Evolutionary conservation across 2,329 filamentous ascomycete species (phyloP).

Genomic region (Trichoderma sp.): DNA sequence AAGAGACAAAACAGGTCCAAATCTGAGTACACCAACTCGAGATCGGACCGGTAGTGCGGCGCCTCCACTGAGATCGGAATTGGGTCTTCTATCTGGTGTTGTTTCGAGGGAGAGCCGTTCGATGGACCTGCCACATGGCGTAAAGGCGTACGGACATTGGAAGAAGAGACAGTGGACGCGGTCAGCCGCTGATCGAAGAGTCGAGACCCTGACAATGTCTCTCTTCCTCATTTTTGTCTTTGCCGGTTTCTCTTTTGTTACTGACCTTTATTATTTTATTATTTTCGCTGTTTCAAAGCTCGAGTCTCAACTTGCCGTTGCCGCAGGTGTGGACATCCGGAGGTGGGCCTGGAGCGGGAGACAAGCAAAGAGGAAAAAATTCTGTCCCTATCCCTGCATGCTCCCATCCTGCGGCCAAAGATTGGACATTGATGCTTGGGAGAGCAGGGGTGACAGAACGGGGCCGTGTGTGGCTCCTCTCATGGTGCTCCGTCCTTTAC

Average conservation of each 20-base stretch:
- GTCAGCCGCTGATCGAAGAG: constrained; percentile 22
- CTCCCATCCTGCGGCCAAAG: background rate
- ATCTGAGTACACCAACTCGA: constrained; percentile 19
- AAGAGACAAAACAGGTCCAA: constrained; percentile 6
- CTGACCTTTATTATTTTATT: background rate
- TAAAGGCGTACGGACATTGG: background rate
- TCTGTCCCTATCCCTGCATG: constrained; percentile 18
- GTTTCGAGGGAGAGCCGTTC: constrained; percentile 5
- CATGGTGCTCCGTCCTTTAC: background rate
- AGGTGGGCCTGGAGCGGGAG: constrained; percentile 13
- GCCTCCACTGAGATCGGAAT: constrained; percentile 8
- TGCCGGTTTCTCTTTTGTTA: no score
- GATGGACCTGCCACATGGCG: constrained; percentile 17
- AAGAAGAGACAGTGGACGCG: background rate
- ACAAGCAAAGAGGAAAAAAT: constrained; percentile 1
- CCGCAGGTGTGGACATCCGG: constrained; percentile 12
- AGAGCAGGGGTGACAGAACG: constrained; percentile 14
- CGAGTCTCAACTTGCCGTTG: background rate
- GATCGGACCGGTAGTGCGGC: constrained; percentile 8
- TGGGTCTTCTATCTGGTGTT: background rate
- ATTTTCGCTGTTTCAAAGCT: background rate
- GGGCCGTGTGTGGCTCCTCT: constrained; percentile 24
- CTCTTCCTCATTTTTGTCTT: background rate
- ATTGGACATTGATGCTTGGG: background rate
- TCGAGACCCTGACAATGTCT: constrained; percentile 10